phyloP scores from a whole-genome alignment of 805 yeast species.

The Komagataella ulmi region DNA sequence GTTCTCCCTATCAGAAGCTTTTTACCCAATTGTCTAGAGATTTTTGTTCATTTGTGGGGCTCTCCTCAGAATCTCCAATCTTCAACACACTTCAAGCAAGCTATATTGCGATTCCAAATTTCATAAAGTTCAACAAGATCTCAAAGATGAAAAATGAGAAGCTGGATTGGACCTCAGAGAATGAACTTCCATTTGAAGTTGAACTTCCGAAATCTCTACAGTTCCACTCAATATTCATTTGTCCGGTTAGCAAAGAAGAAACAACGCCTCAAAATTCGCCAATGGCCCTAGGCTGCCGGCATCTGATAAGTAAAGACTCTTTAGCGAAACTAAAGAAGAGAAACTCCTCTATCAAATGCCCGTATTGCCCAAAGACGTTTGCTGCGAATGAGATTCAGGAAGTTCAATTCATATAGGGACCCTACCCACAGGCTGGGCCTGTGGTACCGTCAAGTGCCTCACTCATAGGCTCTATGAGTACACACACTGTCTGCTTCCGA shows the following conservation, averaged over 20 bases:
- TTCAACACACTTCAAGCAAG: slow-evolving; percentile 37
- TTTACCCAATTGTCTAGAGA: slow-evolving; percentile 25
- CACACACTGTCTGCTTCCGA: neutral
- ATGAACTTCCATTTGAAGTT: slow-evolving; percentile 53
- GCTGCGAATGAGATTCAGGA: neutral
- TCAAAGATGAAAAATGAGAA: slow-evolving; percentile 14
- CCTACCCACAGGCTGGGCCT: neutral
- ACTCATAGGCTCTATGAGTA: neutral
- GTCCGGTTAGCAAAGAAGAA: slow-evolving; percentile 61
- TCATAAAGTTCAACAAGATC: slow-evolving; percentile 32
- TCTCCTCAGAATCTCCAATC: slow-evolving; percentile 40
- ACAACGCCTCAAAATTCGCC: slow-evolving; percentile 51
- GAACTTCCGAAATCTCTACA: slow-evolving; percentile 36
- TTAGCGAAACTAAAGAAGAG: slow-evolving; percentile 29
- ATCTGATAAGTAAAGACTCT: slow-evolving; percentile 44
- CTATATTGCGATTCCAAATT: slow-evolving; percentile 36
- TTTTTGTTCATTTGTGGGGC: slow-evolving; percentile 32
- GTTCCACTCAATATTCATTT: slow-evolving; percentile 55
- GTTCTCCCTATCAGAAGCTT: slow-evolving; percentile 4
- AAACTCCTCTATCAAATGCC: slow-evolving; percentile 47
- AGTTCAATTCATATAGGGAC: neutral
- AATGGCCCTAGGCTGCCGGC: slow-evolving; percentile 45
- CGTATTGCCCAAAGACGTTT: slow-evolving; percentile 43
- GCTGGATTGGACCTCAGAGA: slow-evolving; percentile 40
- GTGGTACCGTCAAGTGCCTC: neutral